Evolutionary conservation across 306 rosid genomes (phyloP).

Genomic region (Cicer bijugum): DNA sequence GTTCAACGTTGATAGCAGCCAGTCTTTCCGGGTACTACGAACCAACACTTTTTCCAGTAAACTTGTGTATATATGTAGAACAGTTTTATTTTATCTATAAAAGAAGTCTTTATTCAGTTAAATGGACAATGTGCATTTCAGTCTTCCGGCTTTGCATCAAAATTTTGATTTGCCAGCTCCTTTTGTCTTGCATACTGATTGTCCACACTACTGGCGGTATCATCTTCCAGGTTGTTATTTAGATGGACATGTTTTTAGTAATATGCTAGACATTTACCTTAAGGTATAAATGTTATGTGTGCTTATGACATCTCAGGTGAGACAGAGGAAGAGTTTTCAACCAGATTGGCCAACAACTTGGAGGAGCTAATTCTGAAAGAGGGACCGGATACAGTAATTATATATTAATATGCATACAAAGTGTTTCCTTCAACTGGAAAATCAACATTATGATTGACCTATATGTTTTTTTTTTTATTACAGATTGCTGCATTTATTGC

Average conservation of each 20-base stretch:
- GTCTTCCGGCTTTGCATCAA: slow-evolving; percentile 91
- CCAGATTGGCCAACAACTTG: slow-evolving; percentile 85
- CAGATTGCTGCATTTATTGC: slow-evolving; percentile 99
- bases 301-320: slow-evolving; percentile 69
- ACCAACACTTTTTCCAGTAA: slow-evolving; percentile 1
- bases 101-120: slow-evolving; percentile 24
- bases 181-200: slow-evolving; percentile 89
- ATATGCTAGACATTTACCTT: slow-evolving; percentile 32
- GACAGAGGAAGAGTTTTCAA: slow-evolving; percentile 90
- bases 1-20: slow-evolving; percentile 87
- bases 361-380: slow-evolving; percentile 85
- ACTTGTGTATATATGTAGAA: slow-evolving; percentile 14
- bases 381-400: slow-evolving; percentile 93
- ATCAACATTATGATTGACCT: slow-evolving; percentile 32
- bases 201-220: slow-evolving; percentile 96
- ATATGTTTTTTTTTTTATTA: slow-evolving; percentile 4
- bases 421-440: slow-evolving; percentile 28
- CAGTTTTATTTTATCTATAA: slow-evolving; percentile 1
- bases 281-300: slow-evolving; percentile 34
- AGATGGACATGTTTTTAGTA: slow-evolving; percentile 18
- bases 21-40: slow-evolving; percentile 90
- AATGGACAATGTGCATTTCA: slow-evolving; percentile 48
- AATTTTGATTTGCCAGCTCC: slow-evolving; percentile 95
- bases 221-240: slow-evolving; percentile 86
- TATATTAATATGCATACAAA: slow-evolving; percentile 38